Evolutionary conservation across 2,329 filamentous ascomycete genomes (phyloP).

Genomic region (Ophiocordyceps camponoti-saundersi): DNA sequence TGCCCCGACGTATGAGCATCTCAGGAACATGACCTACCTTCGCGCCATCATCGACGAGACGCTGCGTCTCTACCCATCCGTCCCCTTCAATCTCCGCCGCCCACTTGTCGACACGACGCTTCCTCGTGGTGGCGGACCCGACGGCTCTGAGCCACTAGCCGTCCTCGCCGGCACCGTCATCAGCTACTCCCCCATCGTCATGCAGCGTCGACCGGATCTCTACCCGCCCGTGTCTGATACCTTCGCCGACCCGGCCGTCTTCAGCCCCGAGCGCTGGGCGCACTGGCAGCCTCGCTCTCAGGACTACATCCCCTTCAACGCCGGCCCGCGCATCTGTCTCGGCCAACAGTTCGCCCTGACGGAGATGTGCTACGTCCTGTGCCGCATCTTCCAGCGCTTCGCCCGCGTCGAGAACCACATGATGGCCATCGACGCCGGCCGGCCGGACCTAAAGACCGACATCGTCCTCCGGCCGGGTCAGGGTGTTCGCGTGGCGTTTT

Average conservation of each 20-base stretch:
- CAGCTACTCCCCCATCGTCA: constrained; percentile 48
- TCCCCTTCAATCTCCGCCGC: constrained; percentile 64
- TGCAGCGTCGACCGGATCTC: constrained; percentile 54
- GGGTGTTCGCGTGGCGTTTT: constrained; percentile 41
- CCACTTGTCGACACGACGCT: constrained; percentile 59
- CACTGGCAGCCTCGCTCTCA: constrained; percentile 45
- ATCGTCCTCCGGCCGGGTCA: constrained; percentile 42
- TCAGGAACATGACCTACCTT: constrained; percentile 81
- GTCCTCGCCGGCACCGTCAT: constrained; percentile 50
- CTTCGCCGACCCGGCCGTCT: constrained; percentile 29
- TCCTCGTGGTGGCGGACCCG: constrained; percentile 50
- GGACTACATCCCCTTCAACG: constrained; percentile 61
- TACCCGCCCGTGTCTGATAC: constrained; percentile 32
- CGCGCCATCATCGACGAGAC: constrained; percentile 59
- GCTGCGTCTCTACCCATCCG: constrained; percentile 58
- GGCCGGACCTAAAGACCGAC: constrained; percentile 37
- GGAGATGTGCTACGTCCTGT: constrained; percentile 58
- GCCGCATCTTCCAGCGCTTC: constrained; percentile 56
- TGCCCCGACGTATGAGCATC: constrained; percentile 55
- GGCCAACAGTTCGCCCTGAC: constrained; percentile 69
- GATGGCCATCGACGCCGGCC: constrained; percentile 33
- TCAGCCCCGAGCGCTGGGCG: constrained; percentile 51
- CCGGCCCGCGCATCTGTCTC: constrained; percentile 55
- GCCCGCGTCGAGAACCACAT: constrained; percentile 43
- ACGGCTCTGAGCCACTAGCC: constrained; percentile 43